Percentiles rank a stretch among this genome's conserved stretches.
Conservation (phyloP, 768 basidiomycete genomes). For the Leccinellum rugosiceps region DNA sequence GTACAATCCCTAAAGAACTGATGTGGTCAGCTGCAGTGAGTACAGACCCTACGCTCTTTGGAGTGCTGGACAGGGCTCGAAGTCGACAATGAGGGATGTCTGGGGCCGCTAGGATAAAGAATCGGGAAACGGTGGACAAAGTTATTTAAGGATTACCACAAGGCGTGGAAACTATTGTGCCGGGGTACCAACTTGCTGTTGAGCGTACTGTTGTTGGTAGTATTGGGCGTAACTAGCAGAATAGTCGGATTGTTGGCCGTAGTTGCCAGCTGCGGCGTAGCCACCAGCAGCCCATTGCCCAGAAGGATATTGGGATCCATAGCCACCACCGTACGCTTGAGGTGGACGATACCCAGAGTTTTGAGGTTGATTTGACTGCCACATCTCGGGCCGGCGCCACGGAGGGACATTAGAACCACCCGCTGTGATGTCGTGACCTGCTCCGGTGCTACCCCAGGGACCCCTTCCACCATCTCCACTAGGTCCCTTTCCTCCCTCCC, state of each 20-base stretch:
- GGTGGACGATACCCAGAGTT: slow-evolving; percentile 66
- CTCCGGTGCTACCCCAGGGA: slow-evolving; percentile 65
- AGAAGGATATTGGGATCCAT: slow-evolving; percentile 41
- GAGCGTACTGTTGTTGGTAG: slow-evolving; percentile 85
- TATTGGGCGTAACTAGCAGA: slow-evolving; percentile 77
- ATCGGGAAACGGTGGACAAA: slow-evolving; percentile 15
- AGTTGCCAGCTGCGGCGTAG: slow-evolving; percentile 26
- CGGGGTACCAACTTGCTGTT: slow-evolving; percentile 59
- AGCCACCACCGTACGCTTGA: slow-evolving; percentile 53
- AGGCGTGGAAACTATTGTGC: slow-evolving; percentile 25
- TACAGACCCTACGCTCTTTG: slow-evolving; percentile 29
- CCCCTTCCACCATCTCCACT: slow-evolving; percentile 52
- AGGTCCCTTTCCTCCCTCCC: slow-evolving; percentile 67
- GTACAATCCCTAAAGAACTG: slow-evolving; percentile 31
- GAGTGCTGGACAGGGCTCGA: slow-evolving; percentile 18
- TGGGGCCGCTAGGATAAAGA: slow-evolving; percentile 12
- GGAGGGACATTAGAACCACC: slow-evolving; percentile 81
- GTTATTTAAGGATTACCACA: slow-evolving; percentile 28
- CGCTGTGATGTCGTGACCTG: slow-evolving; percentile 51
- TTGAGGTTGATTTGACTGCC: slow-evolving; percentile 62
- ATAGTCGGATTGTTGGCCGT: slow-evolving; percentile 60
- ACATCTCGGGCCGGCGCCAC: slow-evolving; percentile 88
- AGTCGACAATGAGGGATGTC: slow-evolving; percentile 10
- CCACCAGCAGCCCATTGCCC: slow-evolving; percentile 36
- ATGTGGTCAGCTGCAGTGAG: slow-evolving; percentile 34